Evolutionary conservation across 768 basidiomycete genomes (phyloP).

Genomic region (Termitomyces sp.): DNA sequence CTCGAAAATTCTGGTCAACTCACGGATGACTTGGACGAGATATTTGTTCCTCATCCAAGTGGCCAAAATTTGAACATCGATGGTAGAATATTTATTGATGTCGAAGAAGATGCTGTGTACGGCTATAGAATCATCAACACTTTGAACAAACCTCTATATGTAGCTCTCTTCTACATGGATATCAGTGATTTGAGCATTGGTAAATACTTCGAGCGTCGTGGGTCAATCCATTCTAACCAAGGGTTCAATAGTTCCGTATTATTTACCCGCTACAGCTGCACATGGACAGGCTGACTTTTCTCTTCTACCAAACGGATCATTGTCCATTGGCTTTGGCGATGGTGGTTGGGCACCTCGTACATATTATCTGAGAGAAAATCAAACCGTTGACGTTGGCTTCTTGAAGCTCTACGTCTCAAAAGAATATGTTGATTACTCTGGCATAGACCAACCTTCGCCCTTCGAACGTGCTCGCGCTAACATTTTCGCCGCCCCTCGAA

Average conservation of each 20-base stretch:
- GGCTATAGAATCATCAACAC: not conserved
- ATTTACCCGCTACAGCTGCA: not conserved
- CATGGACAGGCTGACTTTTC: not conserved
- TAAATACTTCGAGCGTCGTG: not conserved
- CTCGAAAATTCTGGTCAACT: not conserved
- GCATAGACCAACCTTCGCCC: not conserved
- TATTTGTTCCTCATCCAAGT: not conserved
- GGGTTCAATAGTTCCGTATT: not conserved
- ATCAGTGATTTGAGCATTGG: constrained; percentile 1
- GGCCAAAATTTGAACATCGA: not conserved
- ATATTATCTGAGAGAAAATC: not conserved
- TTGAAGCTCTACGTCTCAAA: constrained; percentile 1
- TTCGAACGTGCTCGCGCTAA: not conserved
- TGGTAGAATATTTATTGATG: not conserved
- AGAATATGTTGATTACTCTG: not conserved
- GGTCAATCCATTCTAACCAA: not conserved
- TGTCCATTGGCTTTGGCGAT: not conserved
- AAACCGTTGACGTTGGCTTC: constrained; percentile 1
- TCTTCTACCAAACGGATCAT: not conserved
- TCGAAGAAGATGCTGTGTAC: not conserved
- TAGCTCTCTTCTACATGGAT: constrained; percentile 3
- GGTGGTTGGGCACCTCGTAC: not conserved
- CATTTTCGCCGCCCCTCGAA: not conserved
- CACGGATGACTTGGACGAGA: not conserved
- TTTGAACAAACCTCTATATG: not conserved